Evolutionary conservation across 1,284 basidiomycete genomes (phyloP), one percentile per base, ranked within the genome.

Genomic region (Trichosporon sp.): DNA sequence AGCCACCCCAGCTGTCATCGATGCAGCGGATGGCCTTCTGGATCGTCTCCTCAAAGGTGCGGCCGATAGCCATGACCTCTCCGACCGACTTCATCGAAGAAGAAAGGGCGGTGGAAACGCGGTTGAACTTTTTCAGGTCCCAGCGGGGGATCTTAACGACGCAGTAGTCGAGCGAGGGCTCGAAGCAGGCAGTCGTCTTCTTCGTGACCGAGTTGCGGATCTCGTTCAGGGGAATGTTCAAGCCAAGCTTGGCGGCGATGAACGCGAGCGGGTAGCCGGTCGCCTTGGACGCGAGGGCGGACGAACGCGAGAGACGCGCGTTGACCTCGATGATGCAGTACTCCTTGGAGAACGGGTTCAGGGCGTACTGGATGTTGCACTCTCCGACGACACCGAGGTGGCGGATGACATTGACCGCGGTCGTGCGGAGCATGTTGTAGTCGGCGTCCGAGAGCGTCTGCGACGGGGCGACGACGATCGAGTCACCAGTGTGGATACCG

Each of bases 241-340:
- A 90, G 80, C 95, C 96, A 62, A 98, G 89, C 85, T 99, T 98
- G 60, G 96, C 97, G 34, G 96, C 96, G 75, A 98, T 98, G 86
- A 97, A 99, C 3, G 97, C 96, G 62, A 99, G 88, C 3, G 96
- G 97, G 83, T 98, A 99, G 18, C 97, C 96, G 18, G 96, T 99
- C 0, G 97, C 96, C 85, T 99, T 99, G 68, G 95, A 98, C 18
- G 97, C 96, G 38, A 99, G 88, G 5, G 97, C 96, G 47, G 96
- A 98, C 1, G 96, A 98, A 76, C 97, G 92, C 15, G 96, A 98
- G 18, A 99, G 88, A 86, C 96, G 93, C n/a, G 96, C 97, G 79
- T 99, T 98, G 81, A 98, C 96, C 86, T 99, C 96, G 82, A 99
- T 98, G 79, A 99, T 98, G 83, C 95, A 98, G 84, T 98, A 99